A percentile compares a stretch with the other conserved stretches of the same genome.
phyloP scores from a whole-genome alignment of 2,329 filamentous ascomycete species.

The Sarocladiaceae sp. region DNA sequence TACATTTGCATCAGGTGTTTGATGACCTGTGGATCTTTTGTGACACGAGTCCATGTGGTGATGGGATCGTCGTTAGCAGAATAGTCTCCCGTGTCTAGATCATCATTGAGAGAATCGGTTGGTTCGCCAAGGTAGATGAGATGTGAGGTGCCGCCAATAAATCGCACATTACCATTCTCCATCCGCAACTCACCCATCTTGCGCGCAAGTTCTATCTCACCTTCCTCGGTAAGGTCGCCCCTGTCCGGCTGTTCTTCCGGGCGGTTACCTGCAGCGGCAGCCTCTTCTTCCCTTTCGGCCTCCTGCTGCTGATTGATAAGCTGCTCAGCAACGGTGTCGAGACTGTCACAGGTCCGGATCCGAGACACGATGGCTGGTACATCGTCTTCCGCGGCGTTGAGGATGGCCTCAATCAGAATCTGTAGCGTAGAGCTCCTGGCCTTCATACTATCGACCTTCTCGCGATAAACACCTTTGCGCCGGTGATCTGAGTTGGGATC shows the following conservation, averaged over 20 bases:
- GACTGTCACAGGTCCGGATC: conserved; percentile 79
- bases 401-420: conserved; percentile 86
- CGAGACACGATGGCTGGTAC: conserved; percentile 76
- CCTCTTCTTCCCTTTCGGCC: conserved; percentile 37
- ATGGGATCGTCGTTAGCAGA: conserved; percentile 62
- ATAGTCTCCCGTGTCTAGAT: conserved; percentile 41
- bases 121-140: conserved; percentile 71
- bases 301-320: conserved; percentile 34
- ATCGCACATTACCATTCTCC: conserved; percentile 82
- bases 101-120: conserved; percentile 30
- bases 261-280: conserved; percentile 26
- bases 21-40: conserved; percentile 72
- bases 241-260: conserved; percentile 1
- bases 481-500: conserved; percentile 95
- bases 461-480: conserved; percentile 93
- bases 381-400: conserved; percentile 87
- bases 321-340: conserved; percentile 52
- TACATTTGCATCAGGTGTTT: conserved; percentile 94
- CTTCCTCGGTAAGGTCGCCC: conserved; percentile 37
- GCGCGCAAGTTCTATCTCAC: conserved; percentile 78
- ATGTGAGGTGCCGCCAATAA: conserved; percentile 92
- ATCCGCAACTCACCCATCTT: conserved; percentile 91
- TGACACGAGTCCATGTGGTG: conserved; percentile 84
- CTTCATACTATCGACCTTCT: conserved; percentile 85
- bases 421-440: conserved; percentile 84